Percentiles rank a stretch among this genome's conserved stretches.
Conservation (phyloP, 2,329 filamentous ascomycete genomes). For the Laburnicola sp. region DNA sequence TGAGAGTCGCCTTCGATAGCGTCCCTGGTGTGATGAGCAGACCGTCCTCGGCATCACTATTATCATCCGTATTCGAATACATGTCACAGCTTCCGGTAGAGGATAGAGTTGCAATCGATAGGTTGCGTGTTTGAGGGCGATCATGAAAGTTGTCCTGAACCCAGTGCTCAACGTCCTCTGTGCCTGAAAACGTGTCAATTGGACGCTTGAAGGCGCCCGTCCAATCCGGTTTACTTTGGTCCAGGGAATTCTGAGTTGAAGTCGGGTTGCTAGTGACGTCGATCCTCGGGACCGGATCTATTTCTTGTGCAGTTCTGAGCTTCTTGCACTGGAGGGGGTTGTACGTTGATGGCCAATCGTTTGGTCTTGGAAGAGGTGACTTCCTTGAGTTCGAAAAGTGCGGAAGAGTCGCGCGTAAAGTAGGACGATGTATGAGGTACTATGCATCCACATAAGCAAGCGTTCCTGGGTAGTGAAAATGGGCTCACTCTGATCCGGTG, state of each 20-base stretch:
- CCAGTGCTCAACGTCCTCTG: slow-evolving; percentile 30
- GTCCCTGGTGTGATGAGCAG: not conserved
- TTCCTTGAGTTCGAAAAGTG: slow-evolving; percentile 12
- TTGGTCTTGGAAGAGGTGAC: slow-evolving; percentile 1
- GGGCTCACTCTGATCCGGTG: slow-evolving; percentile 20
- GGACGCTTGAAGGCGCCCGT: not conserved
- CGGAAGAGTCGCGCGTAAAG: slow-evolving; percentile 11
- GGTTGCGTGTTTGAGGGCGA: slow-evolving; percentile 27
- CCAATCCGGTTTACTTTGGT: not conserved
- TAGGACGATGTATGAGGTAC: slow-evolving; percentile 7
- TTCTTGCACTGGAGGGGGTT: slow-evolving; percentile 15
- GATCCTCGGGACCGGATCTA: not conserved
- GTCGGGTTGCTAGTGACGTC: slow-evolving; percentile 13
- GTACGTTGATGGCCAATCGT: not conserved
- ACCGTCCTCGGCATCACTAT: slow-evolving; percentile 27
- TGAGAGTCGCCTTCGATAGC: slow-evolving; percentile 24
- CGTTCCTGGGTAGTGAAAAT: not conserved
- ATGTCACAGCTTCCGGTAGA: slow-evolving; percentile 35
- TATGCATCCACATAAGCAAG: slow-evolving; percentile 10
- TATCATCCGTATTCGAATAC: slow-evolving; percentile 33
- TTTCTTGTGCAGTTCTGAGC: slow-evolving; percentile 5
- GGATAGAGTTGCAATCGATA: slow-evolving; percentile 31
- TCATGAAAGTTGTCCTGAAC: slow-evolving; percentile 29
- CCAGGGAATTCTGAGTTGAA: not conserved
- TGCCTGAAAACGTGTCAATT: slow-evolving; percentile 9